A percentile compares a stretch with the other conserved stretches of the same genome.
These are phyloP conservation scores for Penicillium palitans DNA, from an alignment of 2,329 filamentous ascomycete species.

Conservation along the genomic window DNA sequence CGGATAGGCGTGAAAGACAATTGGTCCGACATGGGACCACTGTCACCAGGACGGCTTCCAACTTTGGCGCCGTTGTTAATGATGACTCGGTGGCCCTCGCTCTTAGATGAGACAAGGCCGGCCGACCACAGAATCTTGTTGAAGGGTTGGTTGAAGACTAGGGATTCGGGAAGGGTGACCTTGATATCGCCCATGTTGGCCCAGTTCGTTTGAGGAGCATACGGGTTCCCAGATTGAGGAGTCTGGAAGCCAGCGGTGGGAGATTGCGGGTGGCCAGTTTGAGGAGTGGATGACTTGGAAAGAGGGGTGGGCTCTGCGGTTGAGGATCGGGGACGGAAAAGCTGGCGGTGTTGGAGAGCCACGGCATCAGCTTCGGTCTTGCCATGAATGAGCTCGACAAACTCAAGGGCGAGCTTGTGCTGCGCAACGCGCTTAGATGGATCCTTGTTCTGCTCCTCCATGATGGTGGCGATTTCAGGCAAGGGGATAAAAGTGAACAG, in stretches of 20 bases:
- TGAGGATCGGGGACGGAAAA: conserved; percentile 43
- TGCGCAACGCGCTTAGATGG: conserved; percentile 76
- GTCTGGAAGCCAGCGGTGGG: conserved; percentile 30
- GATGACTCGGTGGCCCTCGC: conserved; percentile 54
- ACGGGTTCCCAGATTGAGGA: conserved; percentile 39
- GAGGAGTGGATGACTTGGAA: conserved; percentile 20
- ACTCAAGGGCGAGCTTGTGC: conserved; percentile 77
- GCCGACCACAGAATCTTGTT: conserved; percentile 53
- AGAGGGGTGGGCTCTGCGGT: conserved; percentile 38
- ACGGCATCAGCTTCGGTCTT: conserved; percentile 62
- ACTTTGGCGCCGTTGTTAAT: conserved; percentile 54
- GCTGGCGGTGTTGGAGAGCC: conserved; percentile 55
- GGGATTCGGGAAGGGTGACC: conserved; percentile 50
- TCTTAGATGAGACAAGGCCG: conserved; percentile 53
- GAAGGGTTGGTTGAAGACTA: conserved; percentile 51
- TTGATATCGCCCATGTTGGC: conserved; percentile 40
- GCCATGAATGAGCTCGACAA: conserved; percentile 78
- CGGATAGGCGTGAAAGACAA: conserved; percentile 54
- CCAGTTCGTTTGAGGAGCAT: conserved; percentile 42
- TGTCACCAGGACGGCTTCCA: conserved; percentile 43
- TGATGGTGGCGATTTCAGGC: conserved; percentile 63
- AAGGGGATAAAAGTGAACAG: conserved; percentile 87
- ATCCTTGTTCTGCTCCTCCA: conserved; percentile 66
- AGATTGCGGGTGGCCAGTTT: conserved; percentile 22
- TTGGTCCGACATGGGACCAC: conserved; percentile 44